Evolutionary conservation across 805 yeast species (phyloP).

Genomic region (Lachancea lanzarotensis): DNA sequence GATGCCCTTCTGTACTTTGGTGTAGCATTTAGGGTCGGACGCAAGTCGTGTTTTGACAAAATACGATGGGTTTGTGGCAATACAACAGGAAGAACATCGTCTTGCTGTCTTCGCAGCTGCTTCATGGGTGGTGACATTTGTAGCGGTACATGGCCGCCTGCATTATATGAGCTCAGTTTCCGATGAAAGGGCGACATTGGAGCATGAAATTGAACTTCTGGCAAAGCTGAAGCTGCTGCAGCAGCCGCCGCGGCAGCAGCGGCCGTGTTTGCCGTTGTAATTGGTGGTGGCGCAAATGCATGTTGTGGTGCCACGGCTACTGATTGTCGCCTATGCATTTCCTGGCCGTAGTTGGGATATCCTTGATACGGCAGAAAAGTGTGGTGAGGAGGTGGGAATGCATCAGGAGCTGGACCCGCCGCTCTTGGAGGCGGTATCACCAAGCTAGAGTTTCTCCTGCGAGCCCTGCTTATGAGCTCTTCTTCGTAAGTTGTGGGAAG

Average conservation of each 20-base stretch:
- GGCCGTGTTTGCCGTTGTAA: conserved; percentile 10
- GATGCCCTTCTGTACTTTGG: conserved; percentile 71
- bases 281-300: conserved; percentile 5
- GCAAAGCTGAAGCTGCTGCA: conserved; percentile 15
- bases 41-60: conserved; percentile 42
- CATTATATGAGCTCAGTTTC: conserved; percentile 27
- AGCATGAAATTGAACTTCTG: conserved; percentile 13
- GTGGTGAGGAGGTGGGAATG: conserved; percentile 31
- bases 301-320: conserved; percentile 28
- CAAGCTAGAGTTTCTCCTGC: conserved; percentile 31
- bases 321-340: conserved; percentile 35
- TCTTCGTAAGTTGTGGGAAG: conserved; percentile 13
- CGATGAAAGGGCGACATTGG: conserved; percentile 17
- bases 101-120: conserved; percentile 28
- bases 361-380: conserved; percentile 9
- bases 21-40: conserved; percentile 52
- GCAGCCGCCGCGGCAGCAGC: conserved; percentile 16
- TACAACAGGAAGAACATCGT: conserved; percentile 15
- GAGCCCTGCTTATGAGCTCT: conserved; percentile 2
- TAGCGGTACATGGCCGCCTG: conserved; percentile 18
- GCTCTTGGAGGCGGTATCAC: conserved; percentile 41
- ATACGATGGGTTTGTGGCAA: conserved; percentile 47
- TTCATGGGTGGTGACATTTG: conserved; percentile 26
- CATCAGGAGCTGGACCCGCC: conserved; percentile 35
- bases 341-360: conserved; percentile 10